Conservation (phyloP, 345 rosid species). For the Rhizophora apiculata region DNA sequence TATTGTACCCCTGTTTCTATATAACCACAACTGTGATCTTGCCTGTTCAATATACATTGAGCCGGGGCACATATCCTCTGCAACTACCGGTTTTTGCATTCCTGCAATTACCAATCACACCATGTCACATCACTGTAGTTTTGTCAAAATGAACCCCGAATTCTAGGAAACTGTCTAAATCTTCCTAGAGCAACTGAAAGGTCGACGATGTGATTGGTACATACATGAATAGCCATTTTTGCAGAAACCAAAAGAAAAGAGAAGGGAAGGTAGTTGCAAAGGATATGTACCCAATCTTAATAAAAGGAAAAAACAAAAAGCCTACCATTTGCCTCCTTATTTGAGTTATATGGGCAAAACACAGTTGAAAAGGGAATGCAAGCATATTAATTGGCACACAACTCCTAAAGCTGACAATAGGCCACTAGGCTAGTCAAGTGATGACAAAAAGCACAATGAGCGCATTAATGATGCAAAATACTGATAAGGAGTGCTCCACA, state of each 20-base stretch:
- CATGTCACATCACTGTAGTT: slow-evolving; percentile 48
- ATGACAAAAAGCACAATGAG: too few relatives aligned
- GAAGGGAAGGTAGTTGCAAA: slow-evolving; percentile 23
- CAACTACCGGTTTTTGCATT: slow-evolving; percentile 50
- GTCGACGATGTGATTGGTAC: slow-evolving; percentile 42
- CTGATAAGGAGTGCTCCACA: too few relatives aligned
- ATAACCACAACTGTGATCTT: slow-evolving; percentile 42
- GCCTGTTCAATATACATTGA: slow-evolving; percentile 64
- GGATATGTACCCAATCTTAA: slow-evolving; percentile 32
- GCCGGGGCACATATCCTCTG: slow-evolving; percentile 54
- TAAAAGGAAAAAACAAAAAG: background rate
- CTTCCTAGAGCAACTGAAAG: slow-evolving; percentile 28
- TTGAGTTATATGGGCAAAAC: too few relatives aligned
- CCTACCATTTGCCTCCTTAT: too few relatives aligned
- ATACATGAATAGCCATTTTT: slow-evolving; percentile 16
- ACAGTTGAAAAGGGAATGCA: background rate
- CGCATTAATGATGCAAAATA: too few relatives aligned
- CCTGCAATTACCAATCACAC: slow-evolving; percentile 84
- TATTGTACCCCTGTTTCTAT: slow-evolving; percentile 2
- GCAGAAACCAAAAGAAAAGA: slow-evolving; percentile 7
- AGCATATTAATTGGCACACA: background rate
- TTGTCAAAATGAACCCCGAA: slow-evolving; percentile 38
- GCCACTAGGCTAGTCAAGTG: too few relatives aligned
- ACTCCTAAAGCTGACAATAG: too few relatives aligned
- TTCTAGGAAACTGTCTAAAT: slow-evolving; percentile 35